These are phyloP conservation scores for Lecanosticta acicola DNA, from an alignment of 2,329 filamentous ascomycete species.

Conservation along the genomic window DNA sequence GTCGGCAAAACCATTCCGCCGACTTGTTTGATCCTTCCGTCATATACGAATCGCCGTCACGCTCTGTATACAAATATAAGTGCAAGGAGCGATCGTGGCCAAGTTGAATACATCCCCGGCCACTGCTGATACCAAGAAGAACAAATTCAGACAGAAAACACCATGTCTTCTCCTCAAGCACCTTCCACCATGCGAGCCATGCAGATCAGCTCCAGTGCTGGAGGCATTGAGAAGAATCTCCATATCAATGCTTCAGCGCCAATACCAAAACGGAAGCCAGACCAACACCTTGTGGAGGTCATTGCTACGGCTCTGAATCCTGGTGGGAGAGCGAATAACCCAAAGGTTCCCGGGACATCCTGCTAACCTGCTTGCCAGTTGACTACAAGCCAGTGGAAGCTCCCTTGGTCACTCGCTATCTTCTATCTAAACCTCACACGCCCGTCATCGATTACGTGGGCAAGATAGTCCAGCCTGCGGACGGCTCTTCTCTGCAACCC, in stretches of 20 bases:
- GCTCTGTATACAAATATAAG: too few relatives aligned
- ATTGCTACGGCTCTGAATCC: conserved; percentile 46
- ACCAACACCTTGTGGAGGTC: conserved; percentile 52
- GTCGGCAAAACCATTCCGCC: neutral
- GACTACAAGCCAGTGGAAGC: conserved; percentile 60
- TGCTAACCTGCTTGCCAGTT: conserved; percentile 29
- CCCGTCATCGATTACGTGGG: conserved; percentile 51
- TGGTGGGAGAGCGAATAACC: too few relatives aligned
- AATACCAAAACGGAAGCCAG: conserved; percentile 33
- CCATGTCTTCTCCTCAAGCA: neutral
- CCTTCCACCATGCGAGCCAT: conserved; percentile 52
- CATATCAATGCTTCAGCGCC: conserved; percentile 41
- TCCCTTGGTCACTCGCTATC: conserved; percentile 35
- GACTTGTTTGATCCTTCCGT: neutral
- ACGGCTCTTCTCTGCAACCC: conserved; percentile 26
- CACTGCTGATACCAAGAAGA: neutral
- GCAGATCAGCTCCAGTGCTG: conserved; percentile 46
- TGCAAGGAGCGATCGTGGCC: too few relatives aligned
- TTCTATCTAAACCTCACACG: conserved; percentile 39
- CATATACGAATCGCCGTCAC: neutral
- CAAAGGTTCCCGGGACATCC: too few relatives aligned
- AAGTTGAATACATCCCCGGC: neutral
- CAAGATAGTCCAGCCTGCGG: conserved; percentile 40
- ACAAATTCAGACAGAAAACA: neutral
- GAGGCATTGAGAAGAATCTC: conserved; percentile 51